Evolutionary conservation across 257 asterid genomes (phyloP).

Genomic region (Coffea canephora): DNA sequence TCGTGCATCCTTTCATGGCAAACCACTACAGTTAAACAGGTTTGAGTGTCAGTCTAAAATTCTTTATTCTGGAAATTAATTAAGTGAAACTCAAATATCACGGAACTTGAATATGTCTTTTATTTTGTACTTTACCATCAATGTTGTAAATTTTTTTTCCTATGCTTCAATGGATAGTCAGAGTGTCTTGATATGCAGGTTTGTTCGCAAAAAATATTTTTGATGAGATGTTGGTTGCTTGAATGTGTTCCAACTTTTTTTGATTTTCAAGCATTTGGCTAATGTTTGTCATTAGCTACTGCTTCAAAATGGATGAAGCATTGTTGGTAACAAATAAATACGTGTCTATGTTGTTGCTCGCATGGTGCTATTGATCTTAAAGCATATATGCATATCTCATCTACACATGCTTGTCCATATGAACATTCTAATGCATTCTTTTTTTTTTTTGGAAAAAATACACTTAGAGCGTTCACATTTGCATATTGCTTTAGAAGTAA

Average conservation of each 20-base stretch:
- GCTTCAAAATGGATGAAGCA: not conserved
- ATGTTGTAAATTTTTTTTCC: no score
- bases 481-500: not conserved
- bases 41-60: not conserved
- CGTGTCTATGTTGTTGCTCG: not conserved
- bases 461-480: not conserved
- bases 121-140: no score
- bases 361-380: not conserved
- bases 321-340: no score
- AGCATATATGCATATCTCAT: not conserved
- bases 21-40: not conserved
- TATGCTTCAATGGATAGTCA: not conserved
- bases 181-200: not conserved
- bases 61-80: not conserved
- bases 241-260: not conserved
- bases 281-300: not conserved
- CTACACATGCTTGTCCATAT: not conserved
- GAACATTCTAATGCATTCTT: not conserved
- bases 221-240: not conserved
- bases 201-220: no score
- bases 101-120: no score
- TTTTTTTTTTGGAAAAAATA: no score
- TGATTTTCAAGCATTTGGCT: not conserved
- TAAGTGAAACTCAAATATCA: not conserved
- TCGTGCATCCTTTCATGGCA: not conserved